A percentile compares a stretch with the other conserved stretches of the same genome.
Conservation (phyloP, 805 yeast genomes). For the Candida endomychidarum region DNA sequence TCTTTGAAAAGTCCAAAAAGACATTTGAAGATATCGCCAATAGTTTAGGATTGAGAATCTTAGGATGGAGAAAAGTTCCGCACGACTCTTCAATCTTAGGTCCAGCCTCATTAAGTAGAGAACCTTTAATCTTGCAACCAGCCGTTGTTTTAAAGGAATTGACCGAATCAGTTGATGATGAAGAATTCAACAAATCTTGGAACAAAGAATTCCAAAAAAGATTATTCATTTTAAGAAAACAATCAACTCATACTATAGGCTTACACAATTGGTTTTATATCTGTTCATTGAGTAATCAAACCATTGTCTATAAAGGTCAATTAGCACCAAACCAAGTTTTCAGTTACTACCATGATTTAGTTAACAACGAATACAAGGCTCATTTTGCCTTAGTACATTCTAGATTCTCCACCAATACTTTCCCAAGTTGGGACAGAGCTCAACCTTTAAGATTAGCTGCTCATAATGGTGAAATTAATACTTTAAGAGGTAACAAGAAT, state of each 20-base stretch:
- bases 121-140: constrained; percentile 92
- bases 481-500: constrained; percentile 95
- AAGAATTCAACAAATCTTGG: constrained; percentile 54
- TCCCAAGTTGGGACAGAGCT: constrained; percentile 99
- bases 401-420: constrained; percentile 95
- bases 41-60: constrained; percentile 72
- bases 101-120: constrained; percentile 91
- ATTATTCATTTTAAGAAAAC: constrained; percentile 83
- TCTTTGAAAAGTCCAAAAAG: constrained; percentile 64
- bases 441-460: constrained; percentile 98
- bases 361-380: constrained; percentile 87
- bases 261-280: constrained; percentile 97
- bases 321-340: constrained; percentile 95
- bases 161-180: constrained; percentile 36
- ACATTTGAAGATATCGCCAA: constrained; percentile 82
- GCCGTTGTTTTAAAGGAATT: constrained; percentile 62
- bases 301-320: constrained; percentile 97
- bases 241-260: constrained; percentile 86
- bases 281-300: constrained; percentile 83
- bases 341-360: constrained; percentile 89
- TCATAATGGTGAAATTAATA: constrained; percentile 97
- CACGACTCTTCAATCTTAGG: constrained; percentile 93
- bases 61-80: constrained; percentile 96
- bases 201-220: constrained; percentile 76
- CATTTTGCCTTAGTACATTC: constrained; percentile 97